phyloP scores from a whole-genome alignment of 2,329 filamentous ascomycete species.

The Trichoderma lentiforme region DNA sequence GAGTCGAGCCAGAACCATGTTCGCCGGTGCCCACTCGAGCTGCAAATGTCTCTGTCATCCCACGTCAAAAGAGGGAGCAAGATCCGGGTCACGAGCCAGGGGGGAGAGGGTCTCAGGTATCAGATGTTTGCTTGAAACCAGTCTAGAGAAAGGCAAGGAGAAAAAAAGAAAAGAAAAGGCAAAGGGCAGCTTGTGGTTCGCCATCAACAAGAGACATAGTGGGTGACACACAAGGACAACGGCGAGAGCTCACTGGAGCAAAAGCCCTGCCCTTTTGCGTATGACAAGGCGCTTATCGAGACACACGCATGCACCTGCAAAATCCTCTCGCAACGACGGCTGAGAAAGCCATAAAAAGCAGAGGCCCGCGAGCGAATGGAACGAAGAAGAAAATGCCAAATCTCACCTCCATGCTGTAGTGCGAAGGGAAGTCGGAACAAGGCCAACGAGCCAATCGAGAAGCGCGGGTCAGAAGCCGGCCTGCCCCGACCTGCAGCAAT shows the following conservation, averaged over 20 bases:
- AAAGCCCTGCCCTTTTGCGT: conserved; percentile 1
- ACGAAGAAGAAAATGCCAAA: not conserved
- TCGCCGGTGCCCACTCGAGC: conserved; percentile 14
- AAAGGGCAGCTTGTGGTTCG: not conserved
- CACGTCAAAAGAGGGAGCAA: not conserved
- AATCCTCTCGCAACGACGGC: not conserved
- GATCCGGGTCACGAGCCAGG: conserved; percentile 4
- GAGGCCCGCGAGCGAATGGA: not conserved
- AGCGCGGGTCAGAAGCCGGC: not conserved
- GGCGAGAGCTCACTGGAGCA: conserved; percentile 11
- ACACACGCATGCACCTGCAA: not conserved
- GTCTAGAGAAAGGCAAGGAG: not conserved
- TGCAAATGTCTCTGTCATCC: conserved; percentile 10
- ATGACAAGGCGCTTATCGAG: conserved; percentile 16
- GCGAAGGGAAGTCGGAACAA: not conserved
- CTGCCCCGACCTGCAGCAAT: not conserved
- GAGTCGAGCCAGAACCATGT: conserved; percentile 14
- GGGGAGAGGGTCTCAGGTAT: not conserved
- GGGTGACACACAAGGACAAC: conserved; percentile 6
- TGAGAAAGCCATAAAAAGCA: not conserved
- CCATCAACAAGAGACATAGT: not conserved
- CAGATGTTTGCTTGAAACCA: not conserved
- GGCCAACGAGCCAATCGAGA: conserved; percentile 10
- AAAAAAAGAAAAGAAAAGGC: not conserved
- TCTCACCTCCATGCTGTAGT: conserved; percentile 13